These are phyloP conservation scores for Akanthomyces lecanii DNA, from an alignment of 2,329 filamentous ascomycete genomes.

Conservation along the genomic window DNA sequence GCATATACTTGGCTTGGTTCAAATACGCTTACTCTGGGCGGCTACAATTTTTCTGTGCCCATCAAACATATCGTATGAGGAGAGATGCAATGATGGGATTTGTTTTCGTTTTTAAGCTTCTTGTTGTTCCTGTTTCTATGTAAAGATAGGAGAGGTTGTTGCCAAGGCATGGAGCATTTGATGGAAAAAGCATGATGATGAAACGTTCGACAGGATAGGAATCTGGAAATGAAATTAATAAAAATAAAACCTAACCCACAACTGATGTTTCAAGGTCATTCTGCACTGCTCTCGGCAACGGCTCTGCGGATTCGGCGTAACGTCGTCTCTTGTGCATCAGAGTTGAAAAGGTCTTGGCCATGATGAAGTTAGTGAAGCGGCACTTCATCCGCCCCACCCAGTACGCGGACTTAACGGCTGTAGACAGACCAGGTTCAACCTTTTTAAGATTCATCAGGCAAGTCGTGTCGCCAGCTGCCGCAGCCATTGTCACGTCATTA, in stretches of 20 bases:
- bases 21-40: background rate
- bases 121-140: background rate
- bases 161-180: background rate
- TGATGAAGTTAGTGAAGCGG: background rate
- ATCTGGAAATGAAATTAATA: background rate
- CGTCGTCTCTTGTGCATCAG: background rate
- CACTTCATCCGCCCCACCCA: slow-evolving; percentile 4
- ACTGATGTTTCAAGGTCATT: background rate
- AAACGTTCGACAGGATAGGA: background rate
- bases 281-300: background rate
- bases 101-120: background rate
- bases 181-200: slow-evolving; percentile 7
- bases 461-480: background rate
- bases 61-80: background rate
- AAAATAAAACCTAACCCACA: background rate
- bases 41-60: background rate
- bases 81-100: background rate
- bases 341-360: background rate
- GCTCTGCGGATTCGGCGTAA: background rate
- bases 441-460: slow-evolving; percentile 1
- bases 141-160: background rate
- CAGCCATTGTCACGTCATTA: slow-evolving; percentile 7
- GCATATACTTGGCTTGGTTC: slow-evolving; percentile 8
- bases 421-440: background rate
- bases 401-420: slow-evolving; percentile 12